phyloP scores from a whole-genome alignment of 2,329 filamentous ascomycete species.

The Immersiporthe knoxdaviesiana region DNA sequence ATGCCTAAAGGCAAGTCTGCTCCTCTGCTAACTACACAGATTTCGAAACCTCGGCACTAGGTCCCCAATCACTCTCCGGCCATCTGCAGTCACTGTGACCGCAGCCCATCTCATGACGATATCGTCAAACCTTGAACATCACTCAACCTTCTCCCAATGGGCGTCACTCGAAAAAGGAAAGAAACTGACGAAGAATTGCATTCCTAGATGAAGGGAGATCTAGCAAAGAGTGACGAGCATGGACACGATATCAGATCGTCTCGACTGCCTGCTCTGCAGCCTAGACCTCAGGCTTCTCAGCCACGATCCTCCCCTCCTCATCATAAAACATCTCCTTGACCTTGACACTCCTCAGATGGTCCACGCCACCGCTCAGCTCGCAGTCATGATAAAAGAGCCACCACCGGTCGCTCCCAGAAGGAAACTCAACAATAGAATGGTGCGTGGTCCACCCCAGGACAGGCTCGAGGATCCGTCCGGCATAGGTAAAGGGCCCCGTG shows the following conservation, averaged over 20 bases:
- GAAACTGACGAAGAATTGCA: too few relatives aligned
- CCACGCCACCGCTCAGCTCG: constrained; percentile 67
- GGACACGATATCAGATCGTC: neutral
- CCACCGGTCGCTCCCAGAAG: constrained; percentile 58
- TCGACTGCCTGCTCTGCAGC: neutral
- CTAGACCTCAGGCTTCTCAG: constrained; percentile 41
- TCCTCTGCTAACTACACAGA: too few relatives aligned
- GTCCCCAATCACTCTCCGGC: too few relatives aligned
- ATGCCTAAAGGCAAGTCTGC: too few relatives aligned
- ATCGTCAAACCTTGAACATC: too few relatives aligned
- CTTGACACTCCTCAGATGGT: constrained; percentile 75
- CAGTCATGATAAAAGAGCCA: constrained; percentile 80
- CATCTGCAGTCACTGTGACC: too few relatives aligned
- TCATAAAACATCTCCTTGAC: constrained; percentile 76
- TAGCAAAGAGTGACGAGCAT: too few relatives aligned
- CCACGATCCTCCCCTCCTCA: constrained; percentile 62
- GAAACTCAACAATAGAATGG: constrained; percentile 76
- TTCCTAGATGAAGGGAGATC: too few relatives aligned
- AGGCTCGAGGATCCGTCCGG: constrained; percentile 72
- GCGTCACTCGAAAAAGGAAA: too few relatives aligned
- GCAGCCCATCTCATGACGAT: too few relatives aligned
- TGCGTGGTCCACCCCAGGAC: constrained; percentile 83
- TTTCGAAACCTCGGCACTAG: too few relatives aligned
- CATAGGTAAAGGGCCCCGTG: constrained; percentile 73
- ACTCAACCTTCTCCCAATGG: too few relatives aligned